Percentiles rank a stretch among this genome's conserved stretches.
Evolutionary conservation across 176 grass and related monocot genomes (phyloP).

Genomic region (Ananas comosus): DNA sequence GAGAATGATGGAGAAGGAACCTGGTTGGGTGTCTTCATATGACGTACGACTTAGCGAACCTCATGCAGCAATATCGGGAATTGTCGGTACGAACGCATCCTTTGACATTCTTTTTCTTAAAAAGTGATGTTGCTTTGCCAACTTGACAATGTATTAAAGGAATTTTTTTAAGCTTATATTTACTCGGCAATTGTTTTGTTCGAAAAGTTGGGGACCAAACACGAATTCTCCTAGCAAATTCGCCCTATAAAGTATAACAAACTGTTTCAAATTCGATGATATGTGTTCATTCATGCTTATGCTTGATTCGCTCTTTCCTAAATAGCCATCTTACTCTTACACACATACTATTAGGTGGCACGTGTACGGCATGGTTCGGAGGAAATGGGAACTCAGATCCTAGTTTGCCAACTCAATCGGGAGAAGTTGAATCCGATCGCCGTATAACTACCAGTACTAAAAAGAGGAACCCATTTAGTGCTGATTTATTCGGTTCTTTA

Average conservation of each 20-base stretch:
- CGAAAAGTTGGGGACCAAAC: neutral
- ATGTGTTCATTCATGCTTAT: no score
- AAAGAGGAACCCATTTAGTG: conserved; percentile 6
- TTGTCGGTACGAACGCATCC: conserved; percentile 11
- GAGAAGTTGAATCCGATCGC: neutral
- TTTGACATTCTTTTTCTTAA: neutral
- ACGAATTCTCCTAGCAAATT: no score
- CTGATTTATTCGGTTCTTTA: conserved; percentile 25
- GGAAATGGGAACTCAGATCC: neutral
- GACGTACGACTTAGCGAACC: conserved; percentile 16
- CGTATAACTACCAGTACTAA: neutral
- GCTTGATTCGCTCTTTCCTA: no score
- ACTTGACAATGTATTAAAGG: neutral
- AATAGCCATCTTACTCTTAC: neutral
- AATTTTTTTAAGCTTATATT: neutral
- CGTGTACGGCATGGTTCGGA: conserved; percentile 18
- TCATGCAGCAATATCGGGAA: conserved; percentile 25
- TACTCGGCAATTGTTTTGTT: neutral
- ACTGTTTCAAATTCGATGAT: no score
- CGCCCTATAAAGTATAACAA: no score
- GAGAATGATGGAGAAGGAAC: neutral
- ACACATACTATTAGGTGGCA: conserved; percentile 12
- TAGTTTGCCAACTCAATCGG: neutral
- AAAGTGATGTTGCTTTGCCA: no score
- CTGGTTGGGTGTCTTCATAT: conserved; percentile 3